Evolutionary conservation across 768 basidiomycete species (phyloP).

Genomic region (Mycena floridula): DNA sequence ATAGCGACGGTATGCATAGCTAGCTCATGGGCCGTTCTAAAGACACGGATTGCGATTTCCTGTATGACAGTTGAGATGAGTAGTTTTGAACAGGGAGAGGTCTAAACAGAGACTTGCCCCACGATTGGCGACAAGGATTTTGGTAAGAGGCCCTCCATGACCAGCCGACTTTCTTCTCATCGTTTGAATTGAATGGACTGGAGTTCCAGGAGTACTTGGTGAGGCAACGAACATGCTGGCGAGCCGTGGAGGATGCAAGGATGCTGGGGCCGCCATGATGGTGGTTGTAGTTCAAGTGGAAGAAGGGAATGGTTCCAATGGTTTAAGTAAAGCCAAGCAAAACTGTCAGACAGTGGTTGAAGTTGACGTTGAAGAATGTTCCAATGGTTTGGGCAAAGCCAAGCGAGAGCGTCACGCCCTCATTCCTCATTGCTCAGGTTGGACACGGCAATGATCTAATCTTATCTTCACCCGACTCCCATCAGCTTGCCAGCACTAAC

Average conservation of each 20-base stretch:
- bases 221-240: slow-evolving; percentile 66
- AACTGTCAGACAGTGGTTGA: no score
- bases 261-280: slow-evolving; percentile 36
- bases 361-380: no score
- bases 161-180: slow-evolving; percentile 89
- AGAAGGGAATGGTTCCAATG: no score
- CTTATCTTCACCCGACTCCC: no score
- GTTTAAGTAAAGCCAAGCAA: no score
- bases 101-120: slow-evolving; percentile 53
- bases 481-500: no score
- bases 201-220: slow-evolving; percentile 77
- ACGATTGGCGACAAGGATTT: slow-evolving; percentile 89
- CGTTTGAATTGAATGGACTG: slow-evolving; percentile 85
- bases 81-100: slow-evolving; percentile 1
- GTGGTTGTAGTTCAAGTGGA: no score
- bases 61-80: slow-evolving; percentile 23
- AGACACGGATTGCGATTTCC: slow-evolving; percentile 99
- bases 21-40: slow-evolving; percentile 96
- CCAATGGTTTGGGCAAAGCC: no score
- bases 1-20: slow-evolving; percentile 99
- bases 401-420: no score
- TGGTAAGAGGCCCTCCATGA: slow-evolving; percentile 85
- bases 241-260: slow-evolving; percentile 68
- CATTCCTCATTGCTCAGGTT: no score
- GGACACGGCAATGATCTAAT: no score